Evolutionary conservation across 2,329 filamentous ascomycete species (phyloP).

Genomic region (Tolypocladium capitatum): DNA sequence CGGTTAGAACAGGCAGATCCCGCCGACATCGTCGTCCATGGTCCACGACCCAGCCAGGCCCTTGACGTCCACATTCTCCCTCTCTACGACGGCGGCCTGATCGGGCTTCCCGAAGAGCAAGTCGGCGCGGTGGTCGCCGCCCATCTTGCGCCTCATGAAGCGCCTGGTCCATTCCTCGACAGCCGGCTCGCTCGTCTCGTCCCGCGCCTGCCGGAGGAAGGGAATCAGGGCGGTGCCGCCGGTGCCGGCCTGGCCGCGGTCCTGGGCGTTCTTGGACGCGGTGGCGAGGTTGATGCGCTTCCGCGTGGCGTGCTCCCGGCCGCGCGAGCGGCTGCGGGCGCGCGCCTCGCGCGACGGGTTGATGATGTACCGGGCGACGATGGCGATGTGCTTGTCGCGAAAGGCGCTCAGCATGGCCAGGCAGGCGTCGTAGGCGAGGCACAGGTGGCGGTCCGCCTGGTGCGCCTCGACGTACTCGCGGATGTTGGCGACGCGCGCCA

Average conservation of each 20-base stretch:
- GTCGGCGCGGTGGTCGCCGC: conserved; percentile 35
- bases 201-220: conserved; percentile 89
- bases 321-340: conserved; percentile 47
- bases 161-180: conserved; percentile 51
- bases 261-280: conserved; percentile 34
- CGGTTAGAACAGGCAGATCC: conserved; percentile 39
- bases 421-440: conserved; percentile 80
- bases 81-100: conserved; percentile 24
- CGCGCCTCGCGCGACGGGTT: conserved; percentile 68
- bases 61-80: conserved; percentile 34
- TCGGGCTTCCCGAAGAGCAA: conserved; percentile 45
- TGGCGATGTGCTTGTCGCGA: conserved; percentile 89
- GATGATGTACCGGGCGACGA: conserved; percentile 93
- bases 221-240: conserved; percentile 89
- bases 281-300: conserved; percentile 48
- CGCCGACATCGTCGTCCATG: conserved; percentile 68
- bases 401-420: conserved; percentile 56
- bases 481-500: conserved; percentile 72
- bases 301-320: conserved; percentile 33
- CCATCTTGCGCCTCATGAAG: conserved; percentile 42
- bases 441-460: conserved; percentile 50
- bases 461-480: conserved; percentile 61
- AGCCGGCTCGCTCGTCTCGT: conserved; percentile 89
- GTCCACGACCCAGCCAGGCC: conserved; percentile 79
- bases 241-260: conserved; percentile 65